Base-by-base conservation (phyloP, 805 yeast species). In the Schizosaccharomyces cryophilus region DNA sequence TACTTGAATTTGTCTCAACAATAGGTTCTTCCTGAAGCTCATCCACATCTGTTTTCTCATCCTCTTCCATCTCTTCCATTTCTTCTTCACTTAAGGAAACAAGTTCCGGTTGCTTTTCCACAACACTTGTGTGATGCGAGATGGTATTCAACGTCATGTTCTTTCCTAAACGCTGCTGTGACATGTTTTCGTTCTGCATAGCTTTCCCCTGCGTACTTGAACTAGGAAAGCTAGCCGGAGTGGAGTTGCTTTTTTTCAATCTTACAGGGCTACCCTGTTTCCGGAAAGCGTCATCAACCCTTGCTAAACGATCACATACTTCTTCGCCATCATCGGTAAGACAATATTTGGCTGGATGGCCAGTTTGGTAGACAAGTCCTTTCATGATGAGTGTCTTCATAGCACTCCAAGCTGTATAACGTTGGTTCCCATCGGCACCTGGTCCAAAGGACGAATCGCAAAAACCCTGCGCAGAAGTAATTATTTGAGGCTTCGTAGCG, bases 351-450 rank as follows among this genome's bases (percentile, higher is more conserved):
- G 29, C 66, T 62, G 40, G 65, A 40, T 82, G 73, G 0, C 86
- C 88, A 4, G 72, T 69, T 1, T 72, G 71, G 15, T 71, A 72
- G 0, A 89, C 83, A 42, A 85, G 72, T 17, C 78, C 85, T 61
- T 84, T 77, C 35, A 76, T 78, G 21, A 80, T 66, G 61, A 90
- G 72, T 1, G 83, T 80, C 63, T 83, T 83, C 42, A 83, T 73
- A 7, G 86, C 75, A 21, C 73, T 74, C 95, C 95, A 87, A 0
- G 94, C 90, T 1, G 87, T 80, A 67, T 84, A 80, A 66, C 77
- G 78, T 60, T 81, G 24, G 9, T 61, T 60, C 2, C 64, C 64
- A 17, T 66, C 64, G 17, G 60, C 38, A n/a, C 61, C 30, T 15
- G 61, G 54, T 15, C 61, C 65, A 42, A 66, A 64, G 9, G 67